Evolutionary conservation across 805 yeast species (phyloP), one percentile per base, ranked within the genome.

Genomic region (Monosporozyma aquatica): DNA sequence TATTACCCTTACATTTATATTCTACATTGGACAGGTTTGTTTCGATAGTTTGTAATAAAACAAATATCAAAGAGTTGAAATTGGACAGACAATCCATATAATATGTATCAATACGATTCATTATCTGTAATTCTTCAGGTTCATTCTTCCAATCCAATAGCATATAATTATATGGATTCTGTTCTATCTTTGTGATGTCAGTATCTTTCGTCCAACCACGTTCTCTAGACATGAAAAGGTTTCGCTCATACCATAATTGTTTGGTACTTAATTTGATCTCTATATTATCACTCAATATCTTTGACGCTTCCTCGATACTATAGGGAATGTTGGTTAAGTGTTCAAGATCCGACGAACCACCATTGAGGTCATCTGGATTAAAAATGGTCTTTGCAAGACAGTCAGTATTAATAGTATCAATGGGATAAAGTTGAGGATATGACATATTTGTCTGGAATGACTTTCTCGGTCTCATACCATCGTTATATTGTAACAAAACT

Each of bases 281-380:
- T 2, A 85, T 72, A 13, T 82, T 75, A 9, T 74, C 64, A 23
- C 72, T 69, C 47, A 86, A 73, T 7, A 90, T 72, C 11, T 74
- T 73, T 20, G 85, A 71, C 0, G 96, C 96, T 57, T 90, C 95
- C 37, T 72, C 67, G 23, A 89, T 78, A 47, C 95, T 87, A 30
- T 65, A 71, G 0, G 97, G 97, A 8, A 37, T 26, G n/a, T n/a
- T n/a, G n/a, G n/a, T n/a, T n/a, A n/a, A n/a, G n/a, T n/a, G n/a
- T n/a, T n/a, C n/a, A n/a, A n/a, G n/a, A n/a, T n/a, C n/a, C n/a
- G n/a, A n/a, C n/a, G n/a, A n/a, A 18, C 50, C 55, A 26, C 42
- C 41, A 10, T 48, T 42, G 6, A 41, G 40, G 13, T 30, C 26
- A 4, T 37, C 36, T 18, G 26, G n/a, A 15, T 11, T 32, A 35